phyloP scores from a whole-genome alignment of 1,139 yeast species.

The Blastobotrys arbuscula region DNA sequence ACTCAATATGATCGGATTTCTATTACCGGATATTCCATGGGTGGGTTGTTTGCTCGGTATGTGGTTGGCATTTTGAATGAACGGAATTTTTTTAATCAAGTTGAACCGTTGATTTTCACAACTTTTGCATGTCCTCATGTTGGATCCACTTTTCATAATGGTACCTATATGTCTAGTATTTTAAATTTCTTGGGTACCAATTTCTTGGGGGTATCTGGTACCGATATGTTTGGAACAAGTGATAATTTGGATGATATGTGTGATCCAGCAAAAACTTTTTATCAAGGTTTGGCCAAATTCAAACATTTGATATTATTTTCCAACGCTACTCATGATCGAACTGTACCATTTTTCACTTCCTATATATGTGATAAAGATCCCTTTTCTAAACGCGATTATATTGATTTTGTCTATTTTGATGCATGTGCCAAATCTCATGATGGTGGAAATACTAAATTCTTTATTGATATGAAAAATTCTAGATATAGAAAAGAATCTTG shows the following conservation, averaged over 20 bases:
- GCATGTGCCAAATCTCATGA: slow-evolving; percentile 2
- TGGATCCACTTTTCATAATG: slow-evolving; percentile 50
- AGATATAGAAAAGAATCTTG: slow-evolving; percentile 12
- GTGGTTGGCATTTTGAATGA: slow-evolving; percentile 64
- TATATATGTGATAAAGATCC: slow-evolving; percentile 46
- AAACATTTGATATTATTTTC: slow-evolving; percentile 57
- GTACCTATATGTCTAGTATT: slow-evolving; percentile 40
- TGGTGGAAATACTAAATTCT: slow-evolving; percentile 15
- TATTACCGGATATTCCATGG: slow-evolving; percentile 74
- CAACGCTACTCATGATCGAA: slow-evolving; percentile 69
- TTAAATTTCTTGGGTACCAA: slow-evolving; percentile 57
- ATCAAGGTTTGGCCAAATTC: slow-evolving; percentile 53
- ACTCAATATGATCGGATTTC: slow-evolving; percentile 42
- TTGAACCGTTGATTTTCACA: slow-evolving; percentile 43
- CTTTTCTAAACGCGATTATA: slow-evolving; percentile 30
- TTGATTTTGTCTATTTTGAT: slow-evolving; percentile 20
- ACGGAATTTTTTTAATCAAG: slow-evolving; percentile 46
- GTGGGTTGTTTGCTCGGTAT: slow-evolving; percentile 73
- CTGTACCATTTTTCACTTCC: slow-evolving; percentile 53
- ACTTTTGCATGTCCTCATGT: slow-evolving; percentile 82
- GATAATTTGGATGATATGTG: slow-evolving; percentile 46
- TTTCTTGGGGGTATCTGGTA: slow-evolving; percentile 67
- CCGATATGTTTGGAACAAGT: slow-evolving; percentile 56
- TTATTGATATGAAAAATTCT: slow-evolving; percentile 28
- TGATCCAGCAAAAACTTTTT: slow-evolving; percentile 47